Evolutionary conservation across 2,329 filamentous ascomycete species (phyloP).

Genomic region (Lasiodiplodia hormozganensis): DNA sequence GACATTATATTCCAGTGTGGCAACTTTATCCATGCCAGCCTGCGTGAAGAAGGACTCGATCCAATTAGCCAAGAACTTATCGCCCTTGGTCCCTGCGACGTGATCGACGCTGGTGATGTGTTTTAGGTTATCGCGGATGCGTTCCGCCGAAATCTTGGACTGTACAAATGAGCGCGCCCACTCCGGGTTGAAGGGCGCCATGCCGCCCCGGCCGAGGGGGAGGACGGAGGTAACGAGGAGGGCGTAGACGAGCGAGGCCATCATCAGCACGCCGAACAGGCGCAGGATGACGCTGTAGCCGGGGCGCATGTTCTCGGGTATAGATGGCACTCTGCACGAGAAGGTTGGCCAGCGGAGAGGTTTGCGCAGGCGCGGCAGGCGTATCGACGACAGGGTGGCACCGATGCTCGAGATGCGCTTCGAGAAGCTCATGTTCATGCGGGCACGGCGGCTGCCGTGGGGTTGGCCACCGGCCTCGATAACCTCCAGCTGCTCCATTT

Average conservation of each 20-base stretch:
- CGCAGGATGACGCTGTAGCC: constrained; percentile 74
- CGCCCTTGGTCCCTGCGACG: constrained; percentile 92
- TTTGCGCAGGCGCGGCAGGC: constrained; percentile 49
- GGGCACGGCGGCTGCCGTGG: constrained; percentile 34
- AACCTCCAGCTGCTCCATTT: constrained; percentile 76
- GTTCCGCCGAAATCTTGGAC: constrained; percentile 70
- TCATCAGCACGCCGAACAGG: constrained; percentile 74
- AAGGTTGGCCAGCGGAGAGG: constrained; percentile 36
- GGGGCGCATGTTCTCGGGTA: constrained; percentile 57
- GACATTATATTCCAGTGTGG: constrained; percentile 74
- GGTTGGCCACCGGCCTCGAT: constrained; percentile 44
- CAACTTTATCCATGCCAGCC: constrained; percentile 76
- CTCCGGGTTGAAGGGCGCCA: constrained; percentile 82
- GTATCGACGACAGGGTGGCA: constrained; percentile 64
- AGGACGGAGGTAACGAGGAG: constrained; percentile 88
- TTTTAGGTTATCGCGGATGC: constrained; percentile 70
- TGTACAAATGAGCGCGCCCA: constrained; percentile 79
- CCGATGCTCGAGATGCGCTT: constrained; percentile 64
- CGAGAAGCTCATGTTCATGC: constrained; percentile 55
- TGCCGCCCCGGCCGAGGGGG: constrained; percentile 68
- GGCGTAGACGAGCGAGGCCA: constrained; percentile 80
- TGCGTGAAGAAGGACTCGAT: constrained; percentile 77
- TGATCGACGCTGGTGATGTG: constrained; percentile 87
- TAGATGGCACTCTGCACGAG: constrained; percentile 47
- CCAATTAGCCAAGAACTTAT: constrained; percentile 84